Percentiles rank a stretch among this genome's conserved stretches.
These are phyloP conservation scores for Arxiozyma heterogenica DNA, from an alignment of 1,139 yeast genomes.

Conservation along the genomic window DNA sequence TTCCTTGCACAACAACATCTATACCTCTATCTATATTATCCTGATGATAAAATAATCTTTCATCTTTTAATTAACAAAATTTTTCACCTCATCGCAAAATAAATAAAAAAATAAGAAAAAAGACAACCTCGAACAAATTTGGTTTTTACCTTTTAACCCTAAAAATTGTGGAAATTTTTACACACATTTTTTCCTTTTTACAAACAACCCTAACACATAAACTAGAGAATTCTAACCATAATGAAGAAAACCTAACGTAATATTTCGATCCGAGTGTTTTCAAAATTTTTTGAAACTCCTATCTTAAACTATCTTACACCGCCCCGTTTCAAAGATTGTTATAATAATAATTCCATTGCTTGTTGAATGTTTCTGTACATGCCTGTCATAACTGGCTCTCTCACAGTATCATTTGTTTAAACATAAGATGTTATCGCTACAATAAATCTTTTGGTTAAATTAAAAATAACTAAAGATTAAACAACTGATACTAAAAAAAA, in stretches of 20 bases:
- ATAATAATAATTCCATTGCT: too few species aligned
- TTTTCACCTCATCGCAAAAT: slow-evolving; percentile 4
- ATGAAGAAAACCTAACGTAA: too few species aligned
- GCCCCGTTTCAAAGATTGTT: too few species aligned
- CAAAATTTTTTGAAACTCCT: too few species aligned
- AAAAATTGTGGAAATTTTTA: background rate
- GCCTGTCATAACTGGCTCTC: too few species aligned
- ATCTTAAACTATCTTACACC: too few species aligned
- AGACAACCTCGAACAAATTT: background rate
- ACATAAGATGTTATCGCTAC: too few species aligned
- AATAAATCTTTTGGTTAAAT: too few species aligned
- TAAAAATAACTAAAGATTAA: background rate
- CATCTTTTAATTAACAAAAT: background rate
- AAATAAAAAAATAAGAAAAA: background rate
- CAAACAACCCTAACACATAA: background rate
- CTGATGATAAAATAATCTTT: background rate
- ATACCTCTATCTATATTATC: background rate
- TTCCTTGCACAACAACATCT: background rate
- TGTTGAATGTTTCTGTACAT: too few species aligned
- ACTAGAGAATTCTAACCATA: too few species aligned
- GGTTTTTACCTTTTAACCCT: background rate
- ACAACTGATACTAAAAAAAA: background rate
- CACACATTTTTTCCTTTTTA: background rate
- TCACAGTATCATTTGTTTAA: too few species aligned
- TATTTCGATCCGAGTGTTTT: too few species aligned